These are phyloP conservation scores for Prunus dulcis DNA, from an alignment of 306 rosid species.

Conservation along the genomic window DNA sequence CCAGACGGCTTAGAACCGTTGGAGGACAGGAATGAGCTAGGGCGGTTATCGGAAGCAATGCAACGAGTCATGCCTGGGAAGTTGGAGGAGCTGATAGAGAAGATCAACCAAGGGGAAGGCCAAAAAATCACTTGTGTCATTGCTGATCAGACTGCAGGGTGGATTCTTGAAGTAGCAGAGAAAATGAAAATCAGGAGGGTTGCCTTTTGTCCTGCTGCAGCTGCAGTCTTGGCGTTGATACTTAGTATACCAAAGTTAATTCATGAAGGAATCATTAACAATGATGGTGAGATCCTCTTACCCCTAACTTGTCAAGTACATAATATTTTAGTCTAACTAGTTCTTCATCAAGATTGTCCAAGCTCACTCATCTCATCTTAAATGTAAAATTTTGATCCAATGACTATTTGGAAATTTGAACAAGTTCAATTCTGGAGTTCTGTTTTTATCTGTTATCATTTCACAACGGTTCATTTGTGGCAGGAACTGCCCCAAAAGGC, in stretches of 20 bases:
- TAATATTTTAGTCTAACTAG: not conserved
- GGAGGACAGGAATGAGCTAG: slow-evolving; percentile 30
- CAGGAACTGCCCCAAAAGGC: slow-evolving; percentile 44
- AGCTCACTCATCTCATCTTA: no score
- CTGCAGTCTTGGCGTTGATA: slow-evolving; percentile 19
- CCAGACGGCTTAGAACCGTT: slow-evolving; percentile 53
- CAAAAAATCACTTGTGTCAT: slow-evolving; percentile 29
- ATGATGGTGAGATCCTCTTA: slow-evolving; percentile 24
- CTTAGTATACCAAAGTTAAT: slow-evolving; percentile 24
- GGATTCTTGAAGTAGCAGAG: slow-evolving; percentile 37
- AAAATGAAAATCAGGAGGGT: slow-evolving; percentile 41
- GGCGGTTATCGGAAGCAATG: slow-evolving; percentile 12
- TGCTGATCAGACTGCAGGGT: slow-evolving; percentile 22
- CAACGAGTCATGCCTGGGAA: slow-evolving; percentile 25
- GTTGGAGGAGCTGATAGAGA: slow-evolving; percentile 41
- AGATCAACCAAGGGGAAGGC: slow-evolving; percentile 18
- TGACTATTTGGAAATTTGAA: no score
- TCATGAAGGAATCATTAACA: slow-evolving; percentile 30
- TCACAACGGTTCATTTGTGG: not conserved
- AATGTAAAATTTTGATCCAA: no score
- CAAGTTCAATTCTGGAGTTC: no score
- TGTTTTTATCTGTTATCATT: not conserved
- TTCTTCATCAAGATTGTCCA: no score
- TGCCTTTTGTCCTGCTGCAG: slow-evolving; percentile 43
- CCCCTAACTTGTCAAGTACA: not conserved